These are phyloP conservation scores for Plantago rigida DNA, from an alignment of 305 asterid genomes.

Conservation along the genomic window DNA sequence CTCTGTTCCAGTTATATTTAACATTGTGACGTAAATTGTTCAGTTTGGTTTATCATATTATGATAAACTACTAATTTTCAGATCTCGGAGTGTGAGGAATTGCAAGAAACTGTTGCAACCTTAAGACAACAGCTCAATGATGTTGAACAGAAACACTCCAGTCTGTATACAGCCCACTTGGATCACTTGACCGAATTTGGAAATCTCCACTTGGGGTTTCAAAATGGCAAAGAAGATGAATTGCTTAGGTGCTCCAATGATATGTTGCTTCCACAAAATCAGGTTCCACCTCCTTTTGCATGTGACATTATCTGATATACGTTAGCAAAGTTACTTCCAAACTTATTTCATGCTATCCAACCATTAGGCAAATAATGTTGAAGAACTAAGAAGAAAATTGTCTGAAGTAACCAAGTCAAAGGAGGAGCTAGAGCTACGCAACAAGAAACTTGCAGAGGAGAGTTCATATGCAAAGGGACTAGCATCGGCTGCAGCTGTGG, in stretches of 20 bases:
- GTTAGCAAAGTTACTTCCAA: conserved; percentile 1
- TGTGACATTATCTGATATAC: not conserved
- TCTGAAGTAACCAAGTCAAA: conserved; percentile 44
- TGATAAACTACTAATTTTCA: conserved; percentile 28
- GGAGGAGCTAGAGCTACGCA: conserved; percentile 67
- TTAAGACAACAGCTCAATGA: conserved; percentile 61
- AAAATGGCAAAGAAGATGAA: conserved; percentile 37
- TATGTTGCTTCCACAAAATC: conserved; percentile 47
- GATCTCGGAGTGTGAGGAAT: conserved; percentile 65
- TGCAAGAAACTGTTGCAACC: conserved; percentile 52
- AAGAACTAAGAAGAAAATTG: conserved; percentile 56
- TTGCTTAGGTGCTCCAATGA: conserved; percentile 37
- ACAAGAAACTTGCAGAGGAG: conserved; percentile 86
- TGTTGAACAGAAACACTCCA: conserved; percentile 35
- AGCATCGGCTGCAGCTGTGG: conserved; percentile 99
- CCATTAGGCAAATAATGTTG: conserved; percentile 54
- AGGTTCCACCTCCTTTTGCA: conserved; percentile 33
- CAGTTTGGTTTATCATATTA: conserved; percentile 12
- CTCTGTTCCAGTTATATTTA: conserved; percentile 26
- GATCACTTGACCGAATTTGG: conserved; percentile 38
- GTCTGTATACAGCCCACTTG: conserved; percentile 28
- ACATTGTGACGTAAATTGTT: conserved; percentile 3
- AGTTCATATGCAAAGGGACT: conserved; percentile 92
- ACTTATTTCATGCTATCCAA: conserved; percentile 22
- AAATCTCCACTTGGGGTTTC: conserved; percentile 32